Evolutionary conservation across 106 monocot species (phyloP).

Genomic region (Dendrobium chrysotoxum): DNA sequence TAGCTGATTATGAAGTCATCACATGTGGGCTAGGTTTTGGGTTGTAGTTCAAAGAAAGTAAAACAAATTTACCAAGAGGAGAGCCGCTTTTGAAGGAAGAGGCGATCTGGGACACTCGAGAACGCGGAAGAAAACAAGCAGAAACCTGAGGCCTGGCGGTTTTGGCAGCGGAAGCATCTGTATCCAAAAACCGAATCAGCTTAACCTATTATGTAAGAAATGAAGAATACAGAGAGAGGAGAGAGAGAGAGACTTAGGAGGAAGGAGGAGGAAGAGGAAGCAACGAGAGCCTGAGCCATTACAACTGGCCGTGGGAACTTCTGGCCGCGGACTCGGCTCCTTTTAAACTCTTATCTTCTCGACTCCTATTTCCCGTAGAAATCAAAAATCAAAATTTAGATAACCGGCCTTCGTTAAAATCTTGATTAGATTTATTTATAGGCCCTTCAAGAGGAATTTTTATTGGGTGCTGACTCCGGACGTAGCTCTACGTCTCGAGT

Average conservation of each 20-base stretch:
- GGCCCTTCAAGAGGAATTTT: no score
- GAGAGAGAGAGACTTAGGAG: slow-evolving; percentile 9
- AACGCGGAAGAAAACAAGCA: neutral
- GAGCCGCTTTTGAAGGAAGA: slow-evolving; percentile 24
- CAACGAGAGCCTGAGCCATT: slow-evolving; percentile 15
- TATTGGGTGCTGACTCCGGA: no score
- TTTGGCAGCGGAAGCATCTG: slow-evolving; percentile 7
- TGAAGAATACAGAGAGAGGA: neutral
- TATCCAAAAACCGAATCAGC: neutral
- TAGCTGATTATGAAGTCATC: neutral
- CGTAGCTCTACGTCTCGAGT: no score
- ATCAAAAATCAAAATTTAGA: no score
- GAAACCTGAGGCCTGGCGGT: neutral
- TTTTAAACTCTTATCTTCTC: neutral
- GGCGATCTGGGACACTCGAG: neutral
- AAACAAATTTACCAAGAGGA: slow-evolving; percentile 1
- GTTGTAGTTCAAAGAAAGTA: neutral
- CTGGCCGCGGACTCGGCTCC: neutral
- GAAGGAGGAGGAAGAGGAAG: neutral
- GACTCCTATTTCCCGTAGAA: neutral
- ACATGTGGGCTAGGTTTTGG: neutral
- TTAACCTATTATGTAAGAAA: neutral
- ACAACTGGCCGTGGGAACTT: neutral
- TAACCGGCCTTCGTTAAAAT: no score
- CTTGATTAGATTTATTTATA: no score